A percentile compares a stretch with the other conserved stretches of the same genome.
These are phyloP conservation scores for Diaporthe capsici DNA, from an alignment of 2,329 filamentous ascomycete species.

Conservation along the genomic window DNA sequence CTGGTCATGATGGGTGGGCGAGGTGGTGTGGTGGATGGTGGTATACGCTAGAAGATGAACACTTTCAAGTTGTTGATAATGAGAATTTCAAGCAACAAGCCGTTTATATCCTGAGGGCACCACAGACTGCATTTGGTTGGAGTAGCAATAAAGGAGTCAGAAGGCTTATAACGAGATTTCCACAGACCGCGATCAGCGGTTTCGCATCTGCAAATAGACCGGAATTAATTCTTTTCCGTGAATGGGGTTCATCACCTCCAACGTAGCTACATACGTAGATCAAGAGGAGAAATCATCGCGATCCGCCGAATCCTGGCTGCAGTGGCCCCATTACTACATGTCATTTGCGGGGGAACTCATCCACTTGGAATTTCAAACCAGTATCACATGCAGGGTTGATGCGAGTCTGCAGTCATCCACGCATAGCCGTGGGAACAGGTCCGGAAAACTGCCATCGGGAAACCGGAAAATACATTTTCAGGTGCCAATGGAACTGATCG, in stretches of 20 bases:
- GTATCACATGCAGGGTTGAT: not conserved
- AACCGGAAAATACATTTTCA: not conserved
- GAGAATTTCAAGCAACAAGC: not conserved
- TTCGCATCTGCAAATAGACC: not conserved
- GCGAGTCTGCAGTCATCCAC: not conserved
- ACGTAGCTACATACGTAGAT: not conserved
- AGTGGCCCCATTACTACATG: not conserved
- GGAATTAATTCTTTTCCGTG: not conserved
- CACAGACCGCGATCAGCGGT: not conserved
- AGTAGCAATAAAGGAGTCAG: not conserved
- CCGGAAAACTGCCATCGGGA: not conserved
- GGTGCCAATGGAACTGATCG: not conserved
- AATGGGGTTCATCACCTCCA: not conserved
- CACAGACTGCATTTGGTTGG: not conserved
- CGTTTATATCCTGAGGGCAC: not conserved
- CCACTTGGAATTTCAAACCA: not conserved
- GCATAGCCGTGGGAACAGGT: not conserved
- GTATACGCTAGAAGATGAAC: not conserved
- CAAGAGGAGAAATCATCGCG: not conserved
- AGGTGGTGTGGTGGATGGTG: not conserved
- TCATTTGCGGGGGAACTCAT: not conserved
- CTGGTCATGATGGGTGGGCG: not conserved
- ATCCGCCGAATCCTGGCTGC: not conserved
- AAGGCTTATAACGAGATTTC: not conserved
- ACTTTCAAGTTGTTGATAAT: not conserved